Evolutionary conservation across 495 filamentous ascomycete genomes (phyloP).

Genomic region (Astrocystis sublimbata): DNA sequence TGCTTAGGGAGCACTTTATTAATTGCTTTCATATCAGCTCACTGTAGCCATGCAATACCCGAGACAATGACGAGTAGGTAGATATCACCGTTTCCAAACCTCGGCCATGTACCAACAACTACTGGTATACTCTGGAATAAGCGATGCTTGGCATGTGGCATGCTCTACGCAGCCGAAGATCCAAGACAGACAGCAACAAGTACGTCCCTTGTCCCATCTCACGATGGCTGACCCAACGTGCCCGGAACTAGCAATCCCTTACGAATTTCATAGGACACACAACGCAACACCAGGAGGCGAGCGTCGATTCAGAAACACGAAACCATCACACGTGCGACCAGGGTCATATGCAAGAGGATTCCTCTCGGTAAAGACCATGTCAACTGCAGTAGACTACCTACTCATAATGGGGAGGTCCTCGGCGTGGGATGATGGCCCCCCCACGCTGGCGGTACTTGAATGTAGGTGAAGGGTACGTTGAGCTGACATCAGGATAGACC

Average conservation of each 20-base stretch:
- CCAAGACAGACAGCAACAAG: neutral
- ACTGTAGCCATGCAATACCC: neutral
- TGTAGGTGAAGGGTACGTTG: neutral
- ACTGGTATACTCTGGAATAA: neutral
- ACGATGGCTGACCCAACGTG: neutral
- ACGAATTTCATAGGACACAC: neutral
- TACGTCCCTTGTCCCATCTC: neutral
- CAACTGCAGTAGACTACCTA: slow-evolving; percentile 3
- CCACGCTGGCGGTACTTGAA: neutral
- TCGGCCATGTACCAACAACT: neutral
- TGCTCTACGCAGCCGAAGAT: neutral
- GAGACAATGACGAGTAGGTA: neutral
- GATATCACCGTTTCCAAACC: neutral
- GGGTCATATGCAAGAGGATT: slow-evolving; percentile 9
- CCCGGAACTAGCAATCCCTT: neutral
- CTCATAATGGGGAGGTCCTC: neutral
- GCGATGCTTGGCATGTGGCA: neutral
- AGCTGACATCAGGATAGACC: too few species aligned
- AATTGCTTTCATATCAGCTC: neutral
- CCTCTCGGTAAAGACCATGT: slow-evolving; percentile 1
- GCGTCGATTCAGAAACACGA: slow-evolving; percentile 6
- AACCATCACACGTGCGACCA: slow-evolving; percentile 15
- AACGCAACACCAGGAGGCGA: neutral
- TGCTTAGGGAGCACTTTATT: neutral
- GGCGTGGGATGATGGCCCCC: slow-evolving; percentile 8